A percentile compares a stretch with the other conserved stretches of the same genome.
Evolutionary conservation across 371 early-diverging fungal genomes (phyloP).

Genomic region (Syncephalastrum monosporum): DNA sequence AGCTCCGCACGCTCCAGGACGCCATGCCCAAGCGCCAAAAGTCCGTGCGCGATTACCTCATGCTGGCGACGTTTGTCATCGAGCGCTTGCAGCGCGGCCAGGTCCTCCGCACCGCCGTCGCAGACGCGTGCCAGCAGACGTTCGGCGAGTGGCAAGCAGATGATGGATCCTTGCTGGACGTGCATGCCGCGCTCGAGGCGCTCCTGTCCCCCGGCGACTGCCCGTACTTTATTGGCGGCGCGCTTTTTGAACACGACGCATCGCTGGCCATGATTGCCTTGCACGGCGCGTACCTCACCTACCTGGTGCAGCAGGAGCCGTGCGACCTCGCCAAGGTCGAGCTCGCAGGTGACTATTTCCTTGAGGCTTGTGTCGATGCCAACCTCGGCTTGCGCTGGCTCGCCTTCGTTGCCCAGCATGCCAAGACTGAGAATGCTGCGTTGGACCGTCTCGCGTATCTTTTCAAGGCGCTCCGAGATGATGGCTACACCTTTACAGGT

Average conservation of each 20-base stretch:
- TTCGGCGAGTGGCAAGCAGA: conserved; percentile 40
- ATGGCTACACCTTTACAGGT: conserved; percentile 5
- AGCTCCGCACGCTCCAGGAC: conserved; percentile 34
- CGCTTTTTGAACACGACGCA: conserved; percentile 55
- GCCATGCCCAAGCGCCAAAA: conserved; percentile 37
- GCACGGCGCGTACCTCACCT: conserved; percentile 62
- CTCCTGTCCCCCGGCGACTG: conserved; percentile 50
- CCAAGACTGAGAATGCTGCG: conserved; percentile 9
- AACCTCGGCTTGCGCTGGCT: conserved; percentile 54
- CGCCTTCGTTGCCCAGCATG: conserved; percentile 43
- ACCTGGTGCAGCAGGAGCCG: conserved; percentile 32
- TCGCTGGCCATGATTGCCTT: conserved; percentile 53
- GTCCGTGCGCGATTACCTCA: conserved; percentile 54
- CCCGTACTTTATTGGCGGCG: conserved; percentile 59
- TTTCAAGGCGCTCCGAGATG: conserved; percentile 20
- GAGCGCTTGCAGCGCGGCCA: conserved; percentile 74
- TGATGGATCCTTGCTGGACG: conserved; percentile 16
- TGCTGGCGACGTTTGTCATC: conserved; percentile 56
- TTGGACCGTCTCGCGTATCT: conserved; percentile 33
- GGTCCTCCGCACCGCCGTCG: conserved; percentile 46
- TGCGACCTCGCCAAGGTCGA: conserved; percentile 28
- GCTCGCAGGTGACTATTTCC: conserved; percentile 55
- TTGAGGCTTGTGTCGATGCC: conserved; percentile 52
- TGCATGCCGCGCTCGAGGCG: conserved; percentile 10
- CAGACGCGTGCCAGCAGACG: conserved; percentile 56